These are phyloP conservation scores for Mycena indigotica DNA, from an alignment of 768 basidiomycete species.

Conservation along the genomic window DNA sequence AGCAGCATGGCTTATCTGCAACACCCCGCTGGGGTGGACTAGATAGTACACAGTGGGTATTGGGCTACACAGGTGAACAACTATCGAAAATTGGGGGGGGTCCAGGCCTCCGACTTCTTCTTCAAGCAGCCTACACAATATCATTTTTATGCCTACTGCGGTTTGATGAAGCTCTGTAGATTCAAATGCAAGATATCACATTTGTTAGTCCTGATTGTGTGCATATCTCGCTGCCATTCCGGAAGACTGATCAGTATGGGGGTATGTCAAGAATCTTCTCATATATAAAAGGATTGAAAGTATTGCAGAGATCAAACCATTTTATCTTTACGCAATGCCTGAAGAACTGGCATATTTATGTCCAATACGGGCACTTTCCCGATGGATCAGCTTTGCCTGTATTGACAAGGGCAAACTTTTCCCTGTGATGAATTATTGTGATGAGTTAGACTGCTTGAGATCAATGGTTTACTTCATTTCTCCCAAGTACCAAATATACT, in stretches of 20 bases:
- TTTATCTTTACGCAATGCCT: conserved; percentile 27
- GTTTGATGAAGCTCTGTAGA: conserved; percentile 38
- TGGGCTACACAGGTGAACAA: too few relatives aligned
- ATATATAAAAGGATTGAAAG: background rate
- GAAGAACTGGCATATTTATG: conserved; percentile 34
- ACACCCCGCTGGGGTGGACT: too few relatives aligned
- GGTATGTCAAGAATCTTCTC: conserved; percentile 19
- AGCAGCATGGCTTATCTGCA: too few relatives aligned
- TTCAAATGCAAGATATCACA: conserved; percentile 31
- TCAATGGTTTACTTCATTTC: conserved; percentile 26
- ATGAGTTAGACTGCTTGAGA: conserved; percentile 30
- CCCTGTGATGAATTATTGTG: conserved; percentile 29
- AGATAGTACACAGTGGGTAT: too few relatives aligned
- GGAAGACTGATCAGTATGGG: conserved; percentile 34
- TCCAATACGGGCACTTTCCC: conserved; percentile 34
- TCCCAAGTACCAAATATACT: background rate
- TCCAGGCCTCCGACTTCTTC: too few relatives aligned
- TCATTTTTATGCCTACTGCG: conserved; percentile 37
- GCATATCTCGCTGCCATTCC: conserved; percentile 26
- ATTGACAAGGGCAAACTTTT: conserved; percentile 37
- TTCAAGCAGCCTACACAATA: too few relatives aligned
- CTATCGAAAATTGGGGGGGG: too few relatives aligned
- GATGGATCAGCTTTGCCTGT: conserved; percentile 29
- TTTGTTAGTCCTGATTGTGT: conserved; percentile 11
- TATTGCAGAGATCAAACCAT: conserved; percentile 33